A percentile compares a stretch with the other conserved stretches of the same genome.
Evolutionary conservation across 371 early-diverging fungal genomes (phyloP).

Genomic region (Polyrhizophydium stewartii): DNA sequence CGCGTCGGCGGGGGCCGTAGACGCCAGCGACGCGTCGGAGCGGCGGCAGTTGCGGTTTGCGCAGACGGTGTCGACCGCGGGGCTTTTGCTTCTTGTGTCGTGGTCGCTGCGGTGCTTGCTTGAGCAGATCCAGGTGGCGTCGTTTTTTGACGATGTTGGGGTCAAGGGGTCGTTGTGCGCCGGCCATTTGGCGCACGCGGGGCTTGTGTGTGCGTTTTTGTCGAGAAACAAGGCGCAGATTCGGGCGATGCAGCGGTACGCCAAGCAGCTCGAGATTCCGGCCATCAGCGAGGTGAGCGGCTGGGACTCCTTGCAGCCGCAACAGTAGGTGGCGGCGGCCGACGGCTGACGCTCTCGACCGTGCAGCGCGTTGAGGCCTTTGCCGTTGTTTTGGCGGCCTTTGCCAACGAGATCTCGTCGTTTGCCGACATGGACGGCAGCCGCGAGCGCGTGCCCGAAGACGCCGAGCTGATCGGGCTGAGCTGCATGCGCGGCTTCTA

Average conservation of each 20-base stretch:
- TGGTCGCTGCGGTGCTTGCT: neutral
- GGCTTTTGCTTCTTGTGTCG: neutral
- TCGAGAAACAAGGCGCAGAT: neutral
- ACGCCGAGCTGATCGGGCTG: constrained; percentile 20
- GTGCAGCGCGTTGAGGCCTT: neutral
- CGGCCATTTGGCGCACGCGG: neutral
- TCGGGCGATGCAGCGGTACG: neutral
- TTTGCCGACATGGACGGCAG: constrained; percentile 35
- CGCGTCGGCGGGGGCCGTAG: neutral
- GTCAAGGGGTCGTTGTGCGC: neutral
- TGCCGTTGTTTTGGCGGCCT: neutral
- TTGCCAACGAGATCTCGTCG: constrained; percentile 20
- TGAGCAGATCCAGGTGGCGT: neutral
- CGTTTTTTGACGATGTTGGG: neutral
- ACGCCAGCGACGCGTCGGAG: no score
- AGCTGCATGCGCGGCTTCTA: constrained; percentile 17
- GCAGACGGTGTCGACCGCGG: neutral
- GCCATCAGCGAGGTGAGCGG: neutral
- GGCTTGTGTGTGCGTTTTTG: neutral
- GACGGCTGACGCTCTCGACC: neutral
- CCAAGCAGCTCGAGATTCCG: neutral
- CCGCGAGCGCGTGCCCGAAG: constrained; percentile 26
- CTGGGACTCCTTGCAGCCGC: no score
- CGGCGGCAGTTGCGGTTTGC: neutral
- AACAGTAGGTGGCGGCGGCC: no score